phyloP scores from a whole-genome alignment of 2,329 filamentous ascomycete species.

The Penicillium brevicompactum region DNA sequence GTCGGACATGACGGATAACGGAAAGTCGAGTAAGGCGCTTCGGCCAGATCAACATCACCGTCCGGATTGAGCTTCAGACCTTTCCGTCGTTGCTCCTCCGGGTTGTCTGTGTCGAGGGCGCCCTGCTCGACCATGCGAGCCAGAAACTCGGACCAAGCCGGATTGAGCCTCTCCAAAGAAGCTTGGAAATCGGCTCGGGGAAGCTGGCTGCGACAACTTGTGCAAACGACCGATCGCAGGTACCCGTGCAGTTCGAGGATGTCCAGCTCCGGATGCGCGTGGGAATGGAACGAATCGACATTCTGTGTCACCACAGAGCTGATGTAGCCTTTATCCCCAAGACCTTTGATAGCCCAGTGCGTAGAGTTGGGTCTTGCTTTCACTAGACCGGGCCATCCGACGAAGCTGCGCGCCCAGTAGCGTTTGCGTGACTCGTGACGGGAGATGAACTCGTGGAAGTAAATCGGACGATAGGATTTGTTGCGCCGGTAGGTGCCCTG shows the following conservation, averaged over 20 bases:
- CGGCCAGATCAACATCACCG: slow-evolving; percentile 87
- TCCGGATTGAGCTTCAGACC: slow-evolving; percentile 88
- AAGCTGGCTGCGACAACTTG: slow-evolving; percentile 73
- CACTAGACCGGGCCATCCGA: slow-evolving; percentile 84
- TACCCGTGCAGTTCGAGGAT: slow-evolving; percentile 92
- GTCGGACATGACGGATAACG: slow-evolving; percentile 85
- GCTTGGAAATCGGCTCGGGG: slow-evolving; percentile 74
- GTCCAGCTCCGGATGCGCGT: slow-evolving; percentile 71
- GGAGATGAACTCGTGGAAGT: slow-evolving; percentile 83
- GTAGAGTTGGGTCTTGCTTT: slow-evolving; percentile 77
- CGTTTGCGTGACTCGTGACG: slow-evolving; percentile 84
- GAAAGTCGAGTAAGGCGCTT: slow-evolving; percentile 85
- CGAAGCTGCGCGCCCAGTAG: slow-evolving; percentile 93
- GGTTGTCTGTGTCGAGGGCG: slow-evolving; percentile 76
- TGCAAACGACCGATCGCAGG: slow-evolving; percentile 77
- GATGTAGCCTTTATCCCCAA: slow-evolving; percentile 73
- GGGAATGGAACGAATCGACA: slow-evolving; percentile 88
- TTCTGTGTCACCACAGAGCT: slow-evolving; percentile 88
- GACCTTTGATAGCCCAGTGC: slow-evolving; percentile 73
- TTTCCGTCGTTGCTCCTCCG: slow-evolving; percentile 64
- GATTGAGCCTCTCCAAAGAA: slow-evolving; percentile 77
- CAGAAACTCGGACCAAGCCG: slow-evolving; percentile 79
- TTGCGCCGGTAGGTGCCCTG: slow-evolving; percentile 94
- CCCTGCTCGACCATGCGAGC: slow-evolving; percentile 70
- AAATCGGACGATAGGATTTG: slow-evolving; percentile 86